These are phyloP conservation scores for Blastocystis sp. DNA, from an alignment of 352 stramenopile species.

Conservation along the genomic window DNA sequence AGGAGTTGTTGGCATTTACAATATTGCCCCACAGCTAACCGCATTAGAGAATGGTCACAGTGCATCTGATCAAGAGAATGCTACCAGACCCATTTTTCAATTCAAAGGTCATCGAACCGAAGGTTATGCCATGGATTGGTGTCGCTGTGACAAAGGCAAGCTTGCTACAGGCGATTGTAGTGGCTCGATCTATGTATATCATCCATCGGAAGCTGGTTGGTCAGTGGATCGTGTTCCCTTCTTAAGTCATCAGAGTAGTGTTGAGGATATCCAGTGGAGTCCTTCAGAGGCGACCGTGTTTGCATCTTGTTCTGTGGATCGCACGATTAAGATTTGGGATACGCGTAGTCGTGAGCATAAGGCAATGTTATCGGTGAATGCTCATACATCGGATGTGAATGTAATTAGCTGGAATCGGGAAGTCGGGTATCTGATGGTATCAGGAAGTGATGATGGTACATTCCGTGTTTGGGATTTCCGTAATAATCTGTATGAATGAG, in stretches of 20 bases:
- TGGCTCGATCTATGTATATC: slow-evolving; percentile 88
- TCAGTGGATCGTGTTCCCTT: slow-evolving; percentile 80
- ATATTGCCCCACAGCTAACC: slow-evolving; percentile 82
- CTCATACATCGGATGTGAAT: slow-evolving; percentile 90
- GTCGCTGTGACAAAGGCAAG: slow-evolving; percentile 74
- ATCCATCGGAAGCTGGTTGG: slow-evolving; percentile 68
- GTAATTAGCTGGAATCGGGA: slow-evolving; percentile 93
- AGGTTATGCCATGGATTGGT: slow-evolving; percentile 97
- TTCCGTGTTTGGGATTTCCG: slow-evolving; percentile 68
- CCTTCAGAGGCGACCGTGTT: slow-evolving; percentile 87
- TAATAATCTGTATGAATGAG: slow-evolving; percentile 49
- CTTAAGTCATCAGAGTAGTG: slow-evolving; percentile 79
- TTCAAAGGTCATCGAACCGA: slow-evolving; percentile 88
- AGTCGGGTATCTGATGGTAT: slow-evolving; percentile 90
- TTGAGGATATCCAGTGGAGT: slow-evolving; percentile 96
- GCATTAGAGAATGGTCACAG: slow-evolving; percentile 72
- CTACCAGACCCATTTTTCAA: slow-evolving; percentile 73
- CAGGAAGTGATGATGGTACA: slow-evolving; percentile 90
- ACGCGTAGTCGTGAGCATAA: slow-evolving; percentile 78
- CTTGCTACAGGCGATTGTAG: slow-evolving; percentile 89
- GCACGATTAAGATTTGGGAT: slow-evolving; percentile 91
- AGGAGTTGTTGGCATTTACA: slow-evolving; percentile 88
- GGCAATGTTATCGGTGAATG: slow-evolving; percentile 82
- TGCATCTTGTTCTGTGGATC: slow-evolving; percentile 84
- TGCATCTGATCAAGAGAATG: neutral